Percentiles rank a stretch among this genome's conserved stretches.
These are phyloP conservation scores for Starmerella apis DNA, from an alignment of 805 yeast genomes.

Conservation along the genomic window DNA sequence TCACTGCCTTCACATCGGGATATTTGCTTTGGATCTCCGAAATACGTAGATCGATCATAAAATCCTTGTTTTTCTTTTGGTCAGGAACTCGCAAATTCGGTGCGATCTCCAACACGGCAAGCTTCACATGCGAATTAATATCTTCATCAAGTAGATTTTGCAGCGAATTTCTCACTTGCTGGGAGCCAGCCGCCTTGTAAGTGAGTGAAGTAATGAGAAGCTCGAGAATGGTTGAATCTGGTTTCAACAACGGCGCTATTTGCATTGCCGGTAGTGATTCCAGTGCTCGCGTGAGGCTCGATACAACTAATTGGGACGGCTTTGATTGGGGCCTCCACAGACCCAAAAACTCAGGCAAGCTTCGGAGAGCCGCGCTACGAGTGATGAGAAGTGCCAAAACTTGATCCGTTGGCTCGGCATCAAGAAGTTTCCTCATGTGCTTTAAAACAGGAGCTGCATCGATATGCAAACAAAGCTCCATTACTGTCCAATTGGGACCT, in stretches of 20 bases:
- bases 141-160: background rate
- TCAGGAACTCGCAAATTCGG: background rate
- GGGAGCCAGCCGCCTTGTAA: background rate
- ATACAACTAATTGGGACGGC: background rate
- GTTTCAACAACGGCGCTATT: conserved; percentile 10
- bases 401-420: background rate
- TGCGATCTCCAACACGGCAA: conserved; percentile 6
- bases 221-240: background rate
- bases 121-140: background rate
- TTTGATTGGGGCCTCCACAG: conserved; percentile 5
- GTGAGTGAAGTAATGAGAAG: background rate
- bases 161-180: background rate
- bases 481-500: conserved; percentile 6
- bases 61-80: background rate
- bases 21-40: background rate
- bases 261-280: conserved; percentile 18
- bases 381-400: conserved; percentile 3
- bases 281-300: conserved; percentile 4
- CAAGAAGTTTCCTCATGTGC: background rate
- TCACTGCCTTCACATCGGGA: background rate
- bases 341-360: conserved; percentile 3
- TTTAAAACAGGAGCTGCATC: conserved; percentile 10
- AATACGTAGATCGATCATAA: background rate
- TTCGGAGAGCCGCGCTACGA: conserved; percentile 8
- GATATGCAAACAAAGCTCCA: conserved; percentile 1